Evolutionary conservation across 2,329 filamentous ascomycete genomes (phyloP).

Genomic region (Monilinia vaccinii-corymbosi): DNA sequence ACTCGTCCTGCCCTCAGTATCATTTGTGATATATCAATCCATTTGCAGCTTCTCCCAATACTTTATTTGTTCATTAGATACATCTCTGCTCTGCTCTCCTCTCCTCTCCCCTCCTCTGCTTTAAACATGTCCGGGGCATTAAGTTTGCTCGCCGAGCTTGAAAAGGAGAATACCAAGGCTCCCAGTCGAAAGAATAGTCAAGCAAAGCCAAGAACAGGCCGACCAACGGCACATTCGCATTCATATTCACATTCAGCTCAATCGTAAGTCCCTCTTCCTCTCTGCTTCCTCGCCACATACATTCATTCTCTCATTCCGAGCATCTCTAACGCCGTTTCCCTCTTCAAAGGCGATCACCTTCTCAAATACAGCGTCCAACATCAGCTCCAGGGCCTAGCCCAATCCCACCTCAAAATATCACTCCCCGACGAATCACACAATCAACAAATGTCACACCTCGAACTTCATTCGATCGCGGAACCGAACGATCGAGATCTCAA

Average conservation of each 20-base stretch:
- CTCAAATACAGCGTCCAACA: not conserved
- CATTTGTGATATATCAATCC: not conserved
- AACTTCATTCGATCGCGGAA: slow-evolving; percentile 2
- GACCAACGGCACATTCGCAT: slow-evolving; percentile 5
- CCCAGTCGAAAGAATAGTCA: slow-evolving; percentile 4
- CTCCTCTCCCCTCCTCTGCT: too few relatives aligned
- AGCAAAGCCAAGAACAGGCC: not conserved
- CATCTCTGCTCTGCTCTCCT: too few relatives aligned
- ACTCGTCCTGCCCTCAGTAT: too few relatives aligned
- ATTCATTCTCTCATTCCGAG: too few relatives aligned
- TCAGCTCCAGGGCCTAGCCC: not conserved
- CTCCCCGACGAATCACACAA: not conserved
- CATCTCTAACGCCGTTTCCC: not conserved
- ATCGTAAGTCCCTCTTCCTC: not conserved
- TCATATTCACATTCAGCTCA: slow-evolving; percentile 7
- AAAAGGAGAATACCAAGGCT: slow-evolving; percentile 3
- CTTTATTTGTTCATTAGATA: not conserved
- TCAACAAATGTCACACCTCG: slow-evolving; percentile 7
- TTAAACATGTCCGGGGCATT: slow-evolving; percentile 1
- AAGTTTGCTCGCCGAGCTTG: slow-evolving; percentile 3
- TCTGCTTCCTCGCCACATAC: not conserved
- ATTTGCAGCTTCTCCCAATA: not conserved
- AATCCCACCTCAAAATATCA: not conserved
- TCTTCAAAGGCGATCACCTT: not conserved
- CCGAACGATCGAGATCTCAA: slow-evolving; percentile 8